Percentiles rank a stretch among this genome's conserved stretches.
These are phyloP conservation scores for Penicillium coffeae DNA, from an alignment of 495 filamentous ascomycete genomes.

Conservation along the genomic window DNA sequence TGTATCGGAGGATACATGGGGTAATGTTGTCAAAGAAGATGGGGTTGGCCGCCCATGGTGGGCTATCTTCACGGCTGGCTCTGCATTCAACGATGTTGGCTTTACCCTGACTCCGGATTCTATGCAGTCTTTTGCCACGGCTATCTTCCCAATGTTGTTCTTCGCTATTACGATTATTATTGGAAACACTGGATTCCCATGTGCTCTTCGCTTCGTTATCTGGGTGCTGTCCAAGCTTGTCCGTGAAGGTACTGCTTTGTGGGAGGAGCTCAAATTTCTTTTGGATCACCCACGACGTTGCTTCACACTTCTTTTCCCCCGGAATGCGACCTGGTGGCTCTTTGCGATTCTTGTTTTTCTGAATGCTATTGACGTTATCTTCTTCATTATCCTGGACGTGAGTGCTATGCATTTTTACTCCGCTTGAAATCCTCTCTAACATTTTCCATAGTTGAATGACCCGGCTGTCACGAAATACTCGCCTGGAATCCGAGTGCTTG, in stretches of 20 bases:
- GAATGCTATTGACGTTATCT: constrained; percentile 78
- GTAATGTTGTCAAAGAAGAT: constrained; percentile 53
- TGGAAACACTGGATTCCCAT: constrained; percentile 91
- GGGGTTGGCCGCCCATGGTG: constrained; percentile 77
- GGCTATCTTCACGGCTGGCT: constrained; percentile 81
- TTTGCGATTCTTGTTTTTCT: constrained; percentile 79
- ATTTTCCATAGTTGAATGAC: constrained; percentile 57
- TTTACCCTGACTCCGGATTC: constrained; percentile 88
- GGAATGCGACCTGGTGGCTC: constrained; percentile 91
- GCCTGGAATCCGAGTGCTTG: constrained; percentile 66
- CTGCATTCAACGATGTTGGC: constrained; percentile 85
- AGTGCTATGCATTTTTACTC: too few species aligned
- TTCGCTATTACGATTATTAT: constrained; percentile 81
- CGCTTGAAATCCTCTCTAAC: too few species aligned
- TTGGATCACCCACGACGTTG: constrained; percentile 92
- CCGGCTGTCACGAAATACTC: constrained; percentile 57
- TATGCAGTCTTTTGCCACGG: constrained; percentile 79
- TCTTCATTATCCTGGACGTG: constrained; percentile 88
- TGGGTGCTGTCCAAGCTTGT: constrained; percentile 64
- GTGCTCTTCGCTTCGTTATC: constrained; percentile 86
- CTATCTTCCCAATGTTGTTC: constrained; percentile 68
- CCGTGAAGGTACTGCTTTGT: constrained; percentile 59
- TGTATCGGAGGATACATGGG: constrained; percentile 51
- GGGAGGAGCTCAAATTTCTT: constrained; percentile 85
- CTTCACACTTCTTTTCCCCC: constrained; percentile 89